A percentile compares a stretch with the other conserved stretches of the same genome.
phyloP scores from a whole-genome alignment of 495 filamentous ascomycete species.

The Aspergillus bridgeri region DNA sequence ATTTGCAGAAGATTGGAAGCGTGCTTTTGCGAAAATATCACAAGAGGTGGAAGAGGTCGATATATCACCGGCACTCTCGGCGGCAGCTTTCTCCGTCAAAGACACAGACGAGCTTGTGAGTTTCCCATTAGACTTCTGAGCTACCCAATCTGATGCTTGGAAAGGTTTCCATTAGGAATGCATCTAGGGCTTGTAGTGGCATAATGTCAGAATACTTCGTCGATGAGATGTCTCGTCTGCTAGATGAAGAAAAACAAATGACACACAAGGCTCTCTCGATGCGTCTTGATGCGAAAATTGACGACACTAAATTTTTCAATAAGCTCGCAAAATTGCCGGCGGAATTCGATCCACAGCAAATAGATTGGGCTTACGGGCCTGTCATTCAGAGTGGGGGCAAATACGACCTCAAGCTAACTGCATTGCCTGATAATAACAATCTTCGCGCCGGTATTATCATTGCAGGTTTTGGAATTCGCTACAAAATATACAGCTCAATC shows the following conservation, averaged over 20 bases:
- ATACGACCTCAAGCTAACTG: constrained; percentile 80
- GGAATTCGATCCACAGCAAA: constrained; percentile 84
- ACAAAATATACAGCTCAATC: constrained; percentile 88
- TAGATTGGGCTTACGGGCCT: constrained; percentile 93
- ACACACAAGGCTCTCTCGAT: constrained; percentile 78
- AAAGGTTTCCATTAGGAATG: constrained; percentile 83
- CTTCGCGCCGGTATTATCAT: constrained; percentile 94
- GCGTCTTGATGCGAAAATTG: constrained; percentile 85
- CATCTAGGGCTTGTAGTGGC: constrained; percentile 86
- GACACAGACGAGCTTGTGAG: constrained; percentile 85
- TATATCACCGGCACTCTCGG: constrained; percentile 74
- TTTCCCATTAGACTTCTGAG: constrained; percentile 3
- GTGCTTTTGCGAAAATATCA: constrained; percentile 65
- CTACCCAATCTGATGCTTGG: neutral
- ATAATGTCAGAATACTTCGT: constrained; percentile 92
- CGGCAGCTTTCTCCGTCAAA: constrained; percentile 85
- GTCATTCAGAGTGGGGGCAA: constrained; percentile 91
- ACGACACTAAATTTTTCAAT: constrained; percentile 89
- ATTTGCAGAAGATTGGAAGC: constrained; percentile 95
- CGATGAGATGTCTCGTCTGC: constrained; percentile 92
- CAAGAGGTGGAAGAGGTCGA: constrained; percentile 90
- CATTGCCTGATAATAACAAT: constrained; percentile 72
- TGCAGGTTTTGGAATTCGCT: constrained; percentile 83
- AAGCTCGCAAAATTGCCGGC: constrained; percentile 74
- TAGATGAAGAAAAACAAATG: constrained; percentile 95